Evolutionary conservation across 768 basidiomycete species (phyloP), one percentile per base, ranked within the genome.

Genomic region (Lactifluus subvellereus): DNA sequence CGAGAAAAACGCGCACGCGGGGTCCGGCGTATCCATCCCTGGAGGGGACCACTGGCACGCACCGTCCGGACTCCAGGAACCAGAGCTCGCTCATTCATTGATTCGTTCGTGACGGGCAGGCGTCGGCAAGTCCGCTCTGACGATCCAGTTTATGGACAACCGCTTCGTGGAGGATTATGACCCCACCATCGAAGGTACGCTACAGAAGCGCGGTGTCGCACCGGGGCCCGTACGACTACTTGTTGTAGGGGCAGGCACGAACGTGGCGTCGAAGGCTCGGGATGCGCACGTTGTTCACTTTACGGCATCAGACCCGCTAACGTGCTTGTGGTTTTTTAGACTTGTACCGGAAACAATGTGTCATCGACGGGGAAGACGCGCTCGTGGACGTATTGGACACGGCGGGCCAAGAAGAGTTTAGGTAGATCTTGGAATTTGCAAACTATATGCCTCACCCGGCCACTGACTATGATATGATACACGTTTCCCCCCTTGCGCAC

Each of bases 341-440:
- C 73, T 95, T 94, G 50, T 98, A 98, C 77, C 83, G 96, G 68
- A 98, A 95, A 74, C 93, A 96, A 72, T 95, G 93, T 67, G 87
- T 95, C 27, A 93, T 98, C 67, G 95, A 98, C 75, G 94, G 94
- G 18, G 92, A 96, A 74, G 91, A 96, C n/a, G 93, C 94, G 18
- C 81, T 97, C 40, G 84, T 97, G 60, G 95, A 98, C 74, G 94
- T 98, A 57, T 82, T 98, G 66, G 95, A 97, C 77, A 98, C 95
- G 16, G 95, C 94, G 57, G 95, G 95, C 47, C 95, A 98, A 75
- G 95, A 98, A 76, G 95, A 98, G 80, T 98, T 98, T 71, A 91
- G 91, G 93, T 92, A 66, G 59, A 88, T 82, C n/a, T 22, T 30
- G 3, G 27, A 54, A 32, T 64, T 49, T 30, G 54, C 43, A 33